A percentile compares a stretch with the other conserved stretches of the same genome.
phyloP scores from a whole-genome alignment of 176 grass and related monocot species.

The Hordeum marinum region DNA sequence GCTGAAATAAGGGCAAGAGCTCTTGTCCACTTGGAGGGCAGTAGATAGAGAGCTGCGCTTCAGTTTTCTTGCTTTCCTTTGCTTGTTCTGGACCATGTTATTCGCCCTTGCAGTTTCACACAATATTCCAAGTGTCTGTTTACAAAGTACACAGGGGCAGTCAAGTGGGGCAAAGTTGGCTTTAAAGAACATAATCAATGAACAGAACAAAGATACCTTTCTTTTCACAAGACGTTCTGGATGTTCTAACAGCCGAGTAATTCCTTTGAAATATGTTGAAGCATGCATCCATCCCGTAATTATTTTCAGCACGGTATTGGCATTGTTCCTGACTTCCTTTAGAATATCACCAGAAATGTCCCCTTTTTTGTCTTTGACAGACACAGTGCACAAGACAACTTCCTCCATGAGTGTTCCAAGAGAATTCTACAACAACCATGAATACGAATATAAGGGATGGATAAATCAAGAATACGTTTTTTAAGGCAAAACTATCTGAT shows the following conservation, averaged over 20 bases:
- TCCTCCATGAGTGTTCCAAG: slow-evolving; percentile 83
- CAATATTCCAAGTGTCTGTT: slow-evolving; percentile 70
- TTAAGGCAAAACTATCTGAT: not conserved
- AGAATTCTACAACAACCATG: slow-evolving; percentile 45
- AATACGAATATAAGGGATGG: slow-evolving; percentile 15
- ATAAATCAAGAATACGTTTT: not conserved
- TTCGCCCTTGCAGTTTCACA: slow-evolving; percentile 68
- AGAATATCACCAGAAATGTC: slow-evolving; percentile 31
- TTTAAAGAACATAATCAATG: slow-evolving; percentile 17
- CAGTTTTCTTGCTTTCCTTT: slow-evolving; percentile 42
- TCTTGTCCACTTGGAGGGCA: slow-evolving; percentile 48
- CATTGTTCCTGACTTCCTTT: slow-evolving; percentile 51
- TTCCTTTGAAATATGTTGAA: slow-evolving; percentile 72
- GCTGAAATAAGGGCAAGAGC: slow-evolving; percentile 40
- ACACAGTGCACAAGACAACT: slow-evolving; percentile 56
- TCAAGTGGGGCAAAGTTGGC: not conserved
- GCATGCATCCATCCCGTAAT: slow-evolving; percentile 70
- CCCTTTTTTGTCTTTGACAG: slow-evolving; percentile 46
- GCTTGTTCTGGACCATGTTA: slow-evolving; percentile 52
- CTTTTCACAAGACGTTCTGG: slow-evolving; percentile 68
- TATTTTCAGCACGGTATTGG: slow-evolving; percentile 49
- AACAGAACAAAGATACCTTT: slow-evolving; percentile 56
- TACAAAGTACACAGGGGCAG: slow-evolving; percentile 25
- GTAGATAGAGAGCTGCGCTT: slow-evolving; percentile 34
- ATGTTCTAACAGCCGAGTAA: slow-evolving; percentile 64